Conservation (phyloP, 352 stramenopile genomes). For the Phytophthora macrochlamydospora region DNA sequence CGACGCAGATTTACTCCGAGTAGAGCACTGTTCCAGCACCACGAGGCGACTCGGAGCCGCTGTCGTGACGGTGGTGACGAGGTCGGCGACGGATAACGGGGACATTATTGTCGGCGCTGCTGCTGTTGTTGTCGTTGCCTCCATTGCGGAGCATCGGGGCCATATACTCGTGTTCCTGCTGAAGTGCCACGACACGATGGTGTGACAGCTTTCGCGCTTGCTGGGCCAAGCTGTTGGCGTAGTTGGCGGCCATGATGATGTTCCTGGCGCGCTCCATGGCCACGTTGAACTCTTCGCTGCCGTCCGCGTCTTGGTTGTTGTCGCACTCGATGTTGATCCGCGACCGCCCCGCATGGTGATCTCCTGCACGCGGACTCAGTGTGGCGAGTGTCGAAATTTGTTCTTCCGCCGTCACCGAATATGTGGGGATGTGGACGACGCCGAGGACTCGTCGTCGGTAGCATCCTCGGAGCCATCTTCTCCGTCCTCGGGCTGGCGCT, state of each 20-base stretch:
- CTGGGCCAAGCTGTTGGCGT: constrained; percentile 72
- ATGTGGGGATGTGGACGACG: constrained; percentile 33
- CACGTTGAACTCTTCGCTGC: constrained; percentile 39
- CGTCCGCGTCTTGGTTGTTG: constrained; percentile 19
- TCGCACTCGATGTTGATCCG: constrained; percentile 25
- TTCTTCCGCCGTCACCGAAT: constrained; percentile 11
- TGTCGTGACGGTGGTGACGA: constrained; percentile 28
- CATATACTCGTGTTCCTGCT: constrained; percentile 63
- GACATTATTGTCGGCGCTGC: constrained; percentile 20
- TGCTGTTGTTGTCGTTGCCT: constrained; percentile 36
- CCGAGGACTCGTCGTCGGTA: constrained; percentile 33
- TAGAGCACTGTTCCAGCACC: constrained; percentile 31
- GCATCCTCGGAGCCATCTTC: constrained; percentile 37
- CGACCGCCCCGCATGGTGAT: constrained; percentile 12
- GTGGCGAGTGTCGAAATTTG: constrained; percentile 14
- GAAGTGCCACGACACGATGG: constrained; percentile 64
- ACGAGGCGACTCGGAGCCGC: constrained; percentile 15
- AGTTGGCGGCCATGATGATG: constrained; percentile 69
- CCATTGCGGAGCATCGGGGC: constrained; percentile 26
- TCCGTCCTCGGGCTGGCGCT: constrained; percentile 39
- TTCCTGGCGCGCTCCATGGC: constrained; percentile 53
- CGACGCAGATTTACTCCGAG: constrained; percentile 36
- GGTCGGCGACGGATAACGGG: constrained; percentile 28
- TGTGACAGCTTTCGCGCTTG: constrained; percentile 74
- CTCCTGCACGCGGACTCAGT: constrained; percentile 24